Base-by-base conservation (phyloP, 2,329 filamentous ascomycete genomes). In the Clarireedia homoeocarpa region DNA sequence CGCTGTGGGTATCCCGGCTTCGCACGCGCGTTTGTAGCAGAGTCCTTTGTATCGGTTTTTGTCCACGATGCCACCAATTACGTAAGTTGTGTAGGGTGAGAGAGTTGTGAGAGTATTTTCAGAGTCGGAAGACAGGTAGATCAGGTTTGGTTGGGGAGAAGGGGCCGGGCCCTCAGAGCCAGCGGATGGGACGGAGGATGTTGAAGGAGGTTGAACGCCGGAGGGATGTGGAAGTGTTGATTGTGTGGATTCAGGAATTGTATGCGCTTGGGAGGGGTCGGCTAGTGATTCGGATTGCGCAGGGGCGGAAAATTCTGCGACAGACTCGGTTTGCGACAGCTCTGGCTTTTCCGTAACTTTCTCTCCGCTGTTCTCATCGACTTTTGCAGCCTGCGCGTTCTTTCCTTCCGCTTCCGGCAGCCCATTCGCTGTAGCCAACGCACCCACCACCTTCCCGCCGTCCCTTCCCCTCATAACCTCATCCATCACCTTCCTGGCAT, bases 11-110 rank as follows among this genome's bases (percentile, higher is more conserved):
- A 99, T 83, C 0, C 88, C 88, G 59, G 79, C 79, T 54, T 86
- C 82, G 53, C 81, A 77, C 0, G 94, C 94, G 15, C 87, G 80
- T 65, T 85, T 86, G 77, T 96, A 91, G 72, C 94, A 99, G 39
- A 99, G 78, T 0, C 89, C 91, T 75, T 99, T 99, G 72, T 99
- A 86, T 46, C 94, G 82, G 72, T 99, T 99, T 73, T 91, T 91
- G 74, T 99, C 94, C 26, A 99, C 94, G 38, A 99, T 77, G 0
- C 92, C 94, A 38, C 94, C 94, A 55, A 99, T 87, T 60, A 99
- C 86, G 71, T 99, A 99, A 57, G 84, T 92, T 59, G 86, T 91
- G 72, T 94, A 86, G 0, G 91, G 89, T 69, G 91, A 90, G 45
- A 99, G 80, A 45, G 88, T 81, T 5, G 86, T 85, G 30, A 99